These are phyloP conservation scores for Fusarium domesticum DNA, from an alignment of 2,329 filamentous ascomycete species.

Conservation along the genomic window DNA sequence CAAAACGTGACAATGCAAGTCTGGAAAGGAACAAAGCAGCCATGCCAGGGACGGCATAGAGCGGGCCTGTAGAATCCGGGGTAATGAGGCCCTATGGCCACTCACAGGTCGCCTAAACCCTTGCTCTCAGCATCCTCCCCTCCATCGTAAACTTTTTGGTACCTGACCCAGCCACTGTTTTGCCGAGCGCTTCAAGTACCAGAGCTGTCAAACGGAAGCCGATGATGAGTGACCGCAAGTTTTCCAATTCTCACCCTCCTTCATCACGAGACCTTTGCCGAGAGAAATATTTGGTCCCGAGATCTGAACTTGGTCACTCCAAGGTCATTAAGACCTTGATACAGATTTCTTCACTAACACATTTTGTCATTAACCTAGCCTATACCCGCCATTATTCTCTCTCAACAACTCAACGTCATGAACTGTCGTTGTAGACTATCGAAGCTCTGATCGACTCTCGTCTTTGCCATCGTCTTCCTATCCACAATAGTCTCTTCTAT, in stretches of 20 bases:
- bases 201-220: not conserved
- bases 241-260: not conserved
- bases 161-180: not conserved
- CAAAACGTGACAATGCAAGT: not conserved
- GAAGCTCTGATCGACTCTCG: not conserved
- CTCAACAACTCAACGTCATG: not conserved
- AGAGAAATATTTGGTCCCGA: too few species aligned
- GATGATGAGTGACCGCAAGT: constrained; percentile 5
- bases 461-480: not conserved
- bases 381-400: not conserved
- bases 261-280: not conserved
- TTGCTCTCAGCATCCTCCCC: not conserved
- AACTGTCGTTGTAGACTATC: not conserved
- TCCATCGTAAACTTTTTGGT: not conserved
- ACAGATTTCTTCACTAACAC: not conserved
- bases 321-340: not conserved
- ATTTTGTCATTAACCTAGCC: not conserved
- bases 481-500: not conserved
- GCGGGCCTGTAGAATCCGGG: constrained; percentile 22
- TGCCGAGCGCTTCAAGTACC: not conserved
- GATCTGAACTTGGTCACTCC: not conserved
- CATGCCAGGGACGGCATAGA: constrained; percentile 5
- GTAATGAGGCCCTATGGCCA: constrained; percentile 18
- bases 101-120: constrained; percentile 12
- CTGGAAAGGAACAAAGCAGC: constrained; percentile 2